Evolutionary conservation across 345 rosid species (phyloP).

Genomic region (Euphorbia lathyris): DNA sequence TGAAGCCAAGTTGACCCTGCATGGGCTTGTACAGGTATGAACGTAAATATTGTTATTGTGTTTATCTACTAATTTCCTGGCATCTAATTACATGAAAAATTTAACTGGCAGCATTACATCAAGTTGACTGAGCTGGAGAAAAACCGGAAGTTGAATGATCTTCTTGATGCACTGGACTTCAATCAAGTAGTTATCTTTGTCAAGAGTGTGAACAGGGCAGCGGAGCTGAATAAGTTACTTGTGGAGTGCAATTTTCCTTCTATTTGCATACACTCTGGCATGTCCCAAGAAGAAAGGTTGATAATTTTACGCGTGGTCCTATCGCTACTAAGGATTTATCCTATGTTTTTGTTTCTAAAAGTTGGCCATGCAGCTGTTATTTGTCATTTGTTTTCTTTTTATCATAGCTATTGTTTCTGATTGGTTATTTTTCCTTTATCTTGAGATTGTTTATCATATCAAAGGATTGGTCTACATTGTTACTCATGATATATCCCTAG

Average conservation of each 20-base stretch:
- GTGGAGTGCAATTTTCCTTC: constrained; percentile 97
- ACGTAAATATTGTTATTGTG: neutral
- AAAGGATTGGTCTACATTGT: neutral
- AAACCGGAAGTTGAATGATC: constrained; percentile 93
- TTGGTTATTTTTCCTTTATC: neutral
- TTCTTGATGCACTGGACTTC: constrained; percentile 97
- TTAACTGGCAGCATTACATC: constrained; percentile 81
- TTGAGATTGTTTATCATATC: neutral
- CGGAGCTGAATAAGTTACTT: constrained; percentile 89
- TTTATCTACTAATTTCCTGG: neutral
- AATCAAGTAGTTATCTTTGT: constrained; percentile 98
- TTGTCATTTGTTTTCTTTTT: neutral
- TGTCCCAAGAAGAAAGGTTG: constrained; percentile 98
- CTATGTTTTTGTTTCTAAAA: neutral
- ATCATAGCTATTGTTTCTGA: neutral
- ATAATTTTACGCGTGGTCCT: neutral
- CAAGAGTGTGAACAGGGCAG: constrained; percentile 93
- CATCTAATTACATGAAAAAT: neutral
- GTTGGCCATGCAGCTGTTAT: neutral
- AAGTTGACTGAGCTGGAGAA: constrained; percentile 93
- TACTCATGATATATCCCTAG: neutral
- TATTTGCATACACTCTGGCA: constrained; percentile 97
- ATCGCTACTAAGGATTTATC: neutral
- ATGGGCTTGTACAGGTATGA: constrained; percentile 95
- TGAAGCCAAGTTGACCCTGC: constrained; percentile 97